A percentile compares a stretch with the other conserved stretches of the same genome.
Evolutionary conservation across 768 basidiomycete species (phyloP).

Genomic region (Leccinum olivaceopallidum): DNA sequence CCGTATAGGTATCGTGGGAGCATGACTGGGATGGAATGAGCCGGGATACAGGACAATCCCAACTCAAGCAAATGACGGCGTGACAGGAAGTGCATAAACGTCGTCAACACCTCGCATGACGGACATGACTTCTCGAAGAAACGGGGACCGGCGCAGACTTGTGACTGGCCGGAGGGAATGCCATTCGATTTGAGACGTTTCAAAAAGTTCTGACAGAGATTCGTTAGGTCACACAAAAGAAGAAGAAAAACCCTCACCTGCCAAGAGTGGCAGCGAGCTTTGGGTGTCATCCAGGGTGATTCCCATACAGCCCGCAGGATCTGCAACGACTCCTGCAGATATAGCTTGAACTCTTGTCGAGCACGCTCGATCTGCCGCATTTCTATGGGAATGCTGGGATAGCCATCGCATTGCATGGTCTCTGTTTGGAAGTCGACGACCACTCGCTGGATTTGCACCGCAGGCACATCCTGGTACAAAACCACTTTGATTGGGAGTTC

Average conservation of each 20-base stretch:
- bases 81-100: constrained; percentile 11
- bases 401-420: constrained; percentile 15
- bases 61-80: constrained; percentile 19
- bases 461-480: constrained; percentile 13
- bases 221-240: background rate
- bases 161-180: background rate
- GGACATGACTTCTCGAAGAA: constrained; percentile 12
- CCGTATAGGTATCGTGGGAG: background rate
- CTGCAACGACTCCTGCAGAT: too few species aligned
- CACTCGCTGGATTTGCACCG: constrained; percentile 11
- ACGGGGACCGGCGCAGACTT: background rate
- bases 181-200: constrained; percentile 15
- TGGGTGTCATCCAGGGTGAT: too few species aligned
- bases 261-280: background rate
- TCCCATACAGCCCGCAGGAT: too few species aligned
- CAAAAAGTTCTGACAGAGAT: constrained; percentile 14
- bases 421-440: constrained; percentile 19
- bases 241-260: background rate
- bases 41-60: constrained; percentile 16
- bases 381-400: constrained; percentile 17
- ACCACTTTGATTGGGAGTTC: constrained; percentile 15
- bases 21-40: constrained; percentile 21
- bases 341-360: constrained; percentile 13
- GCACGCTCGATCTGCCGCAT: background rate
- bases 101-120: constrained; percentile 8